Conservation (phyloP, 2,329 filamentous ascomycete genomes). For the Colletotrichum echinochloae region DNA sequence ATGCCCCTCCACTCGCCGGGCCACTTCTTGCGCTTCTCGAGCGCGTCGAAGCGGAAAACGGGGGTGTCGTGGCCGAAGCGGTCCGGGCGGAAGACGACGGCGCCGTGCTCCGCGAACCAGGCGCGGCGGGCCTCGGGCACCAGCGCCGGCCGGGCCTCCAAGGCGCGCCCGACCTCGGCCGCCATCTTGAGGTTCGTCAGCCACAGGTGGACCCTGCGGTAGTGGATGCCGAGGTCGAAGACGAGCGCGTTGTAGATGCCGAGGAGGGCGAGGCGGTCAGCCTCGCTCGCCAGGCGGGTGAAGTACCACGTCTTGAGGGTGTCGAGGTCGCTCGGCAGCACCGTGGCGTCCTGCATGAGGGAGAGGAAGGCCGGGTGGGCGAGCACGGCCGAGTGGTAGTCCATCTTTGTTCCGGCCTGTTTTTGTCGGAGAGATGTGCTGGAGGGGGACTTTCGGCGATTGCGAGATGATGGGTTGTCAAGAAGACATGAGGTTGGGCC, state of each 20-base stretch:
- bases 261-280: slow-evolving; percentile 15
- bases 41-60: neutral
- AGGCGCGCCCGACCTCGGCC: neutral
- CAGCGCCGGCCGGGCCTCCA: neutral
- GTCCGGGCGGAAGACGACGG: neutral
- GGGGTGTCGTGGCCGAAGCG: neutral
- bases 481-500: no score
- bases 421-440: no score
- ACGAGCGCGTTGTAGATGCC: slow-evolving; percentile 19
- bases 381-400: neutral
- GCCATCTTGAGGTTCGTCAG: neutral
- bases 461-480: no score
- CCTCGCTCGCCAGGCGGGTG: neutral
- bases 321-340: neutral
- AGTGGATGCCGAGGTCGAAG: neutral
- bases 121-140: neutral
- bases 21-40: neutral
- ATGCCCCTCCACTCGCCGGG: slow-evolving; percentile 1
- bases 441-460: no score
- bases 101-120: neutral
- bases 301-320: slow-evolving; percentile 10
- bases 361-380: neutral
- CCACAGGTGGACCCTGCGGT: neutral
- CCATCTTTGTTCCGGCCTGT: neutral
- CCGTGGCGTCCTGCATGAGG: neutral